Percentiles rank a stretch among this genome's conserved stretches.
phyloP scores from a whole-genome alignment of 2,329 filamentous ascomycete species.

The Incumbomyces delicatus region DNA sequence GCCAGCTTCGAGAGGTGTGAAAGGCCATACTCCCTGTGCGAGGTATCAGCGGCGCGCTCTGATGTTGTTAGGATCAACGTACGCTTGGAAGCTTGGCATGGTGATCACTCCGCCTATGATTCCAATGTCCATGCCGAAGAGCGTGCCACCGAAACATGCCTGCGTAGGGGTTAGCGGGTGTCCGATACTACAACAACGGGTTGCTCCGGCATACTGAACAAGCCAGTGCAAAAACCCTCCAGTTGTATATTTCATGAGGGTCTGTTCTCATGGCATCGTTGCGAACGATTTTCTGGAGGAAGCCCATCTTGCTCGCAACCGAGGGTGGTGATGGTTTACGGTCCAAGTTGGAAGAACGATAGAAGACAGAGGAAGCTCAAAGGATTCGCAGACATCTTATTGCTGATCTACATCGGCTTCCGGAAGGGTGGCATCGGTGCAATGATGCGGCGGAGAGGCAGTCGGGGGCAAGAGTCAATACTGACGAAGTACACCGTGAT shows the following conservation, averaged over 20 bases:
- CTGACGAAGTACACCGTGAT: too few relatives aligned
- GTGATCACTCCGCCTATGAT: slow-evolving; percentile 59
- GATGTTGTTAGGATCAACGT: slow-evolving; percentile 15
- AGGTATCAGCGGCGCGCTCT: slow-evolving; percentile 5
- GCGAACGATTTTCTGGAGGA: slow-evolving; percentile 50
- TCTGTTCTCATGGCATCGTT: slow-evolving; percentile 64
- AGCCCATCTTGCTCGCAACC: slow-evolving; percentile 15
- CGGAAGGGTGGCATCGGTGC: too few relatives aligned
- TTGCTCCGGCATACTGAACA: slow-evolving; percentile 38
- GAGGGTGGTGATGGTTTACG: slow-evolving; percentile 23
- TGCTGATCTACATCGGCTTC: too few relatives aligned
- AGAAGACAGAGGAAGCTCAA: background rate
- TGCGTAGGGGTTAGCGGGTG: slow-evolving; percentile 11
- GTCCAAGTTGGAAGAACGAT: slow-evolving; percentile 9
- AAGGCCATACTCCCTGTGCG: slow-evolving; percentile 44
- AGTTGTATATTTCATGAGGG: slow-evolving; percentile 59
- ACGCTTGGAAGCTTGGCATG: slow-evolving; percentile 49
- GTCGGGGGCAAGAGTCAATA: too few relatives aligned
- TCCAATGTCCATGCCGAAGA: slow-evolving; percentile 58
- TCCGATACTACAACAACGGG: background rate
- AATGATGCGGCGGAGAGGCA: too few relatives aligned
- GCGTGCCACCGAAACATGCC: slow-evolving; percentile 59
- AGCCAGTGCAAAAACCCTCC: slow-evolving; percentile 56
- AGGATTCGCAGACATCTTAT: background rate
- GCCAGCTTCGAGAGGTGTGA: slow-evolving; percentile 31